phyloP scores from a whole-genome alignment of 169 alveolate genomes.

The Amoebophrya sp. region DNA sequence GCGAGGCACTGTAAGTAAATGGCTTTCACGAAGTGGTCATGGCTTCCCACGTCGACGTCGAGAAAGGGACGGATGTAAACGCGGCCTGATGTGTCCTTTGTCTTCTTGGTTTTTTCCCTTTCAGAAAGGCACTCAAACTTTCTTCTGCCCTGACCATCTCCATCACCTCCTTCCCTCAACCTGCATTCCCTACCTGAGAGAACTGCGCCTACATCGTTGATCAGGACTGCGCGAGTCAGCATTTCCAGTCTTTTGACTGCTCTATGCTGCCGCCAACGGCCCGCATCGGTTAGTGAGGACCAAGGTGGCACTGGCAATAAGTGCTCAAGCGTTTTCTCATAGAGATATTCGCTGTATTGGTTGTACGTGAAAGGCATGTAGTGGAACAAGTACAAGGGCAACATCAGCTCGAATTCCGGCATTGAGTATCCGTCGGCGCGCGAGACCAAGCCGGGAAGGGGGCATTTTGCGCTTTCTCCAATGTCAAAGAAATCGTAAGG shows the following conservation, averaged over 20 bases:
- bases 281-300: background rate
- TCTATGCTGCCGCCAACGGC: background rate
- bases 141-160: background rate
- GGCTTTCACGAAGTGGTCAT: background rate
- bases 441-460: too few relatives aligned
- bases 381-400: background rate
- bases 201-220: background rate
- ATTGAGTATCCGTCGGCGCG: background rate
- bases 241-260: background rate
- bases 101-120: too few relatives aligned
- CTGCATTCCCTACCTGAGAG: background rate
- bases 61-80: background rate
- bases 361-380: background rate
- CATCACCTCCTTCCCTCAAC: background rate
- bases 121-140: background rate
- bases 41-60: background rate
- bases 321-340: background rate
- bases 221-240: background rate
- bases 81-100: background rate
- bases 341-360: background rate
- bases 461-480: too few relatives aligned
- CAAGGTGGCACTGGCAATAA: background rate
- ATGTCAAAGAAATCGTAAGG: too few relatives aligned
- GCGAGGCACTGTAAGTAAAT: background rate
- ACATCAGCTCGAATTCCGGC: conserved; percentile 22